phyloP scores from a whole-genome alignment of 768 basidiomycete genomes.

The Crassisporium funariophilum region DNA sequence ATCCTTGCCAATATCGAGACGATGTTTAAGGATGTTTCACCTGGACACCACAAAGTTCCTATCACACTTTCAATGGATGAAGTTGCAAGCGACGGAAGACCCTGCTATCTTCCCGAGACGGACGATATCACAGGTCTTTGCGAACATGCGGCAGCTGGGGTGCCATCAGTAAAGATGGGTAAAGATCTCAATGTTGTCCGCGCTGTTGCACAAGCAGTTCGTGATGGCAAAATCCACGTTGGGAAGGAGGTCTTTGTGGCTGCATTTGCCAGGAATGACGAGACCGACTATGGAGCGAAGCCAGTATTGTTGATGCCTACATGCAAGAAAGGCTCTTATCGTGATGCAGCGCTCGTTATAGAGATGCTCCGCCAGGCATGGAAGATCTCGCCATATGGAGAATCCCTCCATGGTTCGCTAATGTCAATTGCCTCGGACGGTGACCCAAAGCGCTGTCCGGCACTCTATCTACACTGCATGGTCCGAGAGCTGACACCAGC shows the following conservation, averaged over 20 bases:
- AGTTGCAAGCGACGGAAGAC: too few species aligned
- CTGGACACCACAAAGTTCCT: too few species aligned
- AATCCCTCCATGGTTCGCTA: slow-evolving; percentile 18
- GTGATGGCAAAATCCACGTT: slow-evolving; percentile 23
- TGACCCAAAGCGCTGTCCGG: slow-evolving; percentile 19
- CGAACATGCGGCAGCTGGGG: too few species aligned
- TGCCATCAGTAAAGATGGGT: too few species aligned
- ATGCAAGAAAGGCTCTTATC: slow-evolving; percentile 19
- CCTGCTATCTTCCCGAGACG: too few species aligned
- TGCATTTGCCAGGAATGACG: too few species aligned
- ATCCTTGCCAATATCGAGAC: slow-evolving; percentile 28
- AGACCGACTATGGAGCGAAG: slow-evolving; percentile 18
- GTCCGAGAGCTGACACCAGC: slow-evolving; percentile 10
- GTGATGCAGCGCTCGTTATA: slow-evolving; percentile 12
- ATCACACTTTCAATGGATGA: too few species aligned
- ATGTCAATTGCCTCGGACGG: slow-evolving; percentile 22
- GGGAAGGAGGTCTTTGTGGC: slow-evolving; percentile 30
- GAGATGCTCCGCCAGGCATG: slow-evolving; percentile 22
- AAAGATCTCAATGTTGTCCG: too few species aligned
- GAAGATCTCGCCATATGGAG: slow-evolving; percentile 25
- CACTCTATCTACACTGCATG: slow-evolving; percentile 25
- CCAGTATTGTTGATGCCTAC: slow-evolving; percentile 21
- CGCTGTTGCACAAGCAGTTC: slow-evolving; percentile 16
- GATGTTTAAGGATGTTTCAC: slow-evolving; percentile 19
- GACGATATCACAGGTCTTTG: too few species aligned